Evolutionary conservation across 257 asterid genomes (phyloP).

Genomic region (Plantago ovata): DNA sequence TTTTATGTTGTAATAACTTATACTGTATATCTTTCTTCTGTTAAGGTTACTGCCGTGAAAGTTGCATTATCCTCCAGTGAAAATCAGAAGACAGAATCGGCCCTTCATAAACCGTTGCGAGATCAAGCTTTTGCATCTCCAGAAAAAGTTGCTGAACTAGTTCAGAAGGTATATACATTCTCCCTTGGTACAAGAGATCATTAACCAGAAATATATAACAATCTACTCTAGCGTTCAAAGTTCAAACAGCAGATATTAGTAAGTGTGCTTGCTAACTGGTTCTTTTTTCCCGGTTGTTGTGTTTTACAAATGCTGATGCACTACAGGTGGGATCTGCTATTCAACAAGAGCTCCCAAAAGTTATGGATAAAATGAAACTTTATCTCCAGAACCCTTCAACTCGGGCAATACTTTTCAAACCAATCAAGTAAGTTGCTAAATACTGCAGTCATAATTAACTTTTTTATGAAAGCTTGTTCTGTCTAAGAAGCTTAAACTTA

Average conservation of each 20-base stretch:
- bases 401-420: slow-evolving; percentile 89
- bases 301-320: not conserved
- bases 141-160: slow-evolving; percentile 80
- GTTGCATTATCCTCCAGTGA: slow-evolving; percentile 67
- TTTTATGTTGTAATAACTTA: slow-evolving; percentile 7
- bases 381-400: slow-evolving; percentile 94
- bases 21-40: slow-evolving; percentile 15
- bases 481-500: not conserved
- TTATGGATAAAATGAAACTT: slow-evolving; percentile 89
- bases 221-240: not conserved
- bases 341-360: slow-evolving; percentile 75
- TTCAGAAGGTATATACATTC: slow-evolving; percentile 64
- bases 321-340: slow-evolving; percentile 70
- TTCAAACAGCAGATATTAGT: not conserved
- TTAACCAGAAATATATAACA: not conserved
- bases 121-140: slow-evolving; percentile 97
- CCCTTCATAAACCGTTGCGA: slow-evolving; percentile 72
- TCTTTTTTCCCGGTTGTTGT: not conserved
- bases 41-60: slow-evolving; percentile 93
- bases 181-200: slow-evolving; percentile 5
- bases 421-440: slow-evolving; percentile 67
- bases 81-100: slow-evolving; percentile 53
- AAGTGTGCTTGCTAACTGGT: not conserved
- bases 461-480: not conserved
- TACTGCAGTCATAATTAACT: not conserved